A percentile compares a stretch with the other conserved stretches of the same genome.
Evolutionary conservation across 768 basidiomycete species (phyloP).

Genomic region (Tephrocybe sp.): DNA sequence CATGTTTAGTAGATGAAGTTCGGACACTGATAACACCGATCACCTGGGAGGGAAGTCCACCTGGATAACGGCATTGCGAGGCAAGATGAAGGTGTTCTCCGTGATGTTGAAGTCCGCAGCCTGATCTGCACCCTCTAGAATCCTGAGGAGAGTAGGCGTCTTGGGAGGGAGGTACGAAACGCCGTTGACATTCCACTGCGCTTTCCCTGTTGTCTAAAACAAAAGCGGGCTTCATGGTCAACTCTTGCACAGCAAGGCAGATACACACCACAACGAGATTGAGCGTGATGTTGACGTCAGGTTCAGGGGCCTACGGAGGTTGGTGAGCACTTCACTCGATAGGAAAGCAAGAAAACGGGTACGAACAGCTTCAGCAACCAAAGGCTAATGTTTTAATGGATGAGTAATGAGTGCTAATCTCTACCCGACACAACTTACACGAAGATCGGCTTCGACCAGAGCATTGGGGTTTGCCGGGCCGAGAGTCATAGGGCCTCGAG

Average conservation of each 20-base stretch:
- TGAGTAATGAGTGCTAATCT: background rate
- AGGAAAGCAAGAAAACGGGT: background rate
- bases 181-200: conserved; percentile 33
- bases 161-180: conserved; percentile 30
- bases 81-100: conserved; percentile 40
- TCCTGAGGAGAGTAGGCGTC: conserved; percentile 29
- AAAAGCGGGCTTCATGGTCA: background rate
- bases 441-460: conserved; percentile 25
- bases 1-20: background rate
- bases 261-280: conserved; percentile 21
- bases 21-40: background rate
- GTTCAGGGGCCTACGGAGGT: conserved; percentile 17
- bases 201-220: conserved; percentile 20
- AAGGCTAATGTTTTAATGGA: background rate
- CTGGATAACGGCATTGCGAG: conserved; percentile 37
- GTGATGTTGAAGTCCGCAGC: conserved; percentile 28
- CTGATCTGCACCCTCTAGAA: conserved; percentile 31
- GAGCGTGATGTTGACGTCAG: conserved; percentile 27
- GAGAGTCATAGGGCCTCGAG: conserved; percentile 23
- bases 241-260: background rate
- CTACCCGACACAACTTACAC: background rate
- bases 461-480: conserved; percentile 23
- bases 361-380: conserved; percentile 5
- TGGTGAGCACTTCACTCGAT: background rate
- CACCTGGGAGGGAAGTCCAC: conserved; percentile 31